Evolutionary conservation across 106 monocot species (phyloP).

Genomic region (Hemerocallis citrina): DNA sequence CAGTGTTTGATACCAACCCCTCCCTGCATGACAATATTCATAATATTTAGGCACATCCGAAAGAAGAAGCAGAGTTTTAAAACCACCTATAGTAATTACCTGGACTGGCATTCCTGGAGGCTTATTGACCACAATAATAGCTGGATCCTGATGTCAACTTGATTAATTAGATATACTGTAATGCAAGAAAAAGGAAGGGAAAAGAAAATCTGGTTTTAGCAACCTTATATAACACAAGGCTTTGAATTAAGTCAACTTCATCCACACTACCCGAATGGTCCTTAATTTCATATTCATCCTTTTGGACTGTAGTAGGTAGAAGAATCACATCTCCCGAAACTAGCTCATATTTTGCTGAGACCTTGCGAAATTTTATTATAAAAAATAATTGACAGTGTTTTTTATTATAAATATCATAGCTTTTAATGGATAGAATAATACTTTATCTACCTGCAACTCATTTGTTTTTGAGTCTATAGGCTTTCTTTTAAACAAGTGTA

Average conservation of each 20-base stretch:
- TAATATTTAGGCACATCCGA: neutral
- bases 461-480: no score
- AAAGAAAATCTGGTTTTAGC: neutral
- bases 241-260: slow-evolving; percentile 48
- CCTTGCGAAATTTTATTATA: no score
- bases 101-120: slow-evolving; percentile 84
- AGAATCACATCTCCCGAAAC: slow-evolving; percentile 64
- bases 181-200: neutral
- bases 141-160: slow-evolving; percentile 45
- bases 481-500: no score
- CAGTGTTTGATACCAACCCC: slow-evolving; percentile 77
- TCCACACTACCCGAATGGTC: slow-evolving; percentile 19
- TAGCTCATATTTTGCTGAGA: slow-evolving; percentile 65
- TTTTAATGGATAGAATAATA: no score
- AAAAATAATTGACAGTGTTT: no score
- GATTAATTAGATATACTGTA: neutral
- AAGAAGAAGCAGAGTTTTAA: neutral
- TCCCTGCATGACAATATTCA: slow-evolving; percentile 36
- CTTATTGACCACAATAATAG: slow-evolving; percentile 78
- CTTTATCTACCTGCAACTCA: no score
- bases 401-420: no score
- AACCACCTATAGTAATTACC: slow-evolving; percentile 24
- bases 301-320: slow-evolving; percentile 47
- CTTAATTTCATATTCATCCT: slow-evolving; percentile 14
- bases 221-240: slow-evolving; percentile 87